phyloP scores from a whole-genome alignment of 257 asterid genomes.

The Scutellaria barbata region DNA sequence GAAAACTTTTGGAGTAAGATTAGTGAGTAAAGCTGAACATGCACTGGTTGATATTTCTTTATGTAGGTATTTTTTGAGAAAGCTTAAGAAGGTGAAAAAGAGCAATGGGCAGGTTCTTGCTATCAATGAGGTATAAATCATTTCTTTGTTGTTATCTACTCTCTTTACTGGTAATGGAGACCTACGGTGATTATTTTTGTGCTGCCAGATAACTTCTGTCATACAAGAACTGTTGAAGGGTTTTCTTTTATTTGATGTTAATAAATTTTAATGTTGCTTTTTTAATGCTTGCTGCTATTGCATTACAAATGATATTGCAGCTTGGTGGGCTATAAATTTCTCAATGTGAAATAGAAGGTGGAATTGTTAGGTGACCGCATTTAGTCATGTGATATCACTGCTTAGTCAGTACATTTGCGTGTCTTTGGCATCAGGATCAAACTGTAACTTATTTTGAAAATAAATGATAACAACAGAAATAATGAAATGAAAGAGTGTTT shows the following conservation, averaged over 20 bases:
- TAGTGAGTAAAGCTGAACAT: too few relatives aligned
- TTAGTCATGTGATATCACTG: too few relatives aligned
- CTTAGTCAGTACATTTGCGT: too few relatives aligned
- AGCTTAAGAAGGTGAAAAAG: slow-evolving; percentile 89
- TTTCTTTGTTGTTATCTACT: background rate
- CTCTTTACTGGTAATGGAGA: background rate
- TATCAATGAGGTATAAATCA: slow-evolving; percentile 67
- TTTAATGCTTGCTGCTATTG: background rate
- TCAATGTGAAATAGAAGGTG: background rate
- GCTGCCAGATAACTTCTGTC: background rate
- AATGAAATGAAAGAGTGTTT: too few relatives aligned
- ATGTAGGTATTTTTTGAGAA: slow-evolving; percentile 85
- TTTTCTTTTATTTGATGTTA: background rate
- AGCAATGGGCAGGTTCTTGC: slow-evolving; percentile 91
- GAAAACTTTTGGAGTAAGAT: background rate
- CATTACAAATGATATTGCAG: background rate
- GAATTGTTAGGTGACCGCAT: too few relatives aligned
- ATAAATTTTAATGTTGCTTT: background rate
- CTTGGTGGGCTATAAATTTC: too few relatives aligned
- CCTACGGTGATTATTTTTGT: background rate
- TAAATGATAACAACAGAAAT: background rate
- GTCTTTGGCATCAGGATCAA: background rate
- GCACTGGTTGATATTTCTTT: background rate
- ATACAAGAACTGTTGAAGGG: background rate
- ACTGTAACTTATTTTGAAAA: background rate